A percentile compares a stretch with the other conserved stretches of the same genome.
These are phyloP conservation scores for Hypomontagnella monticulosa DNA, from an alignment of 495 filamentous ascomycete species.

Conservation along the genomic window DNA sequence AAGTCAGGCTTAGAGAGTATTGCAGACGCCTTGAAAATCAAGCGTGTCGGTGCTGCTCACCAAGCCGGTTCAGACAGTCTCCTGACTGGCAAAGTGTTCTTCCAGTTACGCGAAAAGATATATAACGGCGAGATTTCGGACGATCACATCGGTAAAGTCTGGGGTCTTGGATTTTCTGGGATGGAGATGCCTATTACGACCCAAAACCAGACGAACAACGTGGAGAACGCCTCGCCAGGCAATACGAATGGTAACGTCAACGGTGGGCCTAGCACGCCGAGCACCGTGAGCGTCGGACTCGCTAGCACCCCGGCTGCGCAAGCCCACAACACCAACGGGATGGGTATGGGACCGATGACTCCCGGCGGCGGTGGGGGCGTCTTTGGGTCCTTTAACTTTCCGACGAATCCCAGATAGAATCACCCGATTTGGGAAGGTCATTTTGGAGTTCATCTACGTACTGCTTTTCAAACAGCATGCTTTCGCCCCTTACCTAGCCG, in stretches of 20 bases:
- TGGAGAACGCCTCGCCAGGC: constrained; percentile 48
- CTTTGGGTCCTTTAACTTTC: constrained; percentile 65
- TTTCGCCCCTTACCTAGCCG: no score
- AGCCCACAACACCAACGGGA: constrained; percentile 61
- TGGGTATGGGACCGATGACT: constrained; percentile 70
- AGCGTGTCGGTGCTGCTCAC: constrained; percentile 84
- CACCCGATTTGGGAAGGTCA: constrained; percentile 7
- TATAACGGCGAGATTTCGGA: constrained; percentile 82
- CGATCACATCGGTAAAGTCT: constrained; percentile 84
- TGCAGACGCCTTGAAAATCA: constrained; percentile 89
- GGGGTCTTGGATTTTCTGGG: constrained; percentile 73
- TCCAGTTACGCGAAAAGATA: constrained; percentile 83
- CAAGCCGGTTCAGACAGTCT: constrained; percentile 92
- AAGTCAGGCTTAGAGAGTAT: constrained; percentile 93
- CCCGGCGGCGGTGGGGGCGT: constrained; percentile 74
- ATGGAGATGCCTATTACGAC: constrained; percentile 59
- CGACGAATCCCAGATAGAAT: constrained; percentile 47
- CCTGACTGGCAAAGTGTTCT: constrained; percentile 92
- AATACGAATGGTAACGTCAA: constrained; percentile 62
- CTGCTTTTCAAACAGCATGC: no score
- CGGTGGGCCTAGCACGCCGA: constrained; percentile 78
- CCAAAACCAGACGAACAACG: constrained; percentile 36
- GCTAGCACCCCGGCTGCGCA: constrained; percentile 69
- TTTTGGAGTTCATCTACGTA: neutral
- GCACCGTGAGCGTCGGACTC: constrained; percentile 61